Evolutionary conservation across 2,329 filamentous ascomycete genomes (phyloP).

Genomic region (Macrophomina pseudophaseolina): DNA sequence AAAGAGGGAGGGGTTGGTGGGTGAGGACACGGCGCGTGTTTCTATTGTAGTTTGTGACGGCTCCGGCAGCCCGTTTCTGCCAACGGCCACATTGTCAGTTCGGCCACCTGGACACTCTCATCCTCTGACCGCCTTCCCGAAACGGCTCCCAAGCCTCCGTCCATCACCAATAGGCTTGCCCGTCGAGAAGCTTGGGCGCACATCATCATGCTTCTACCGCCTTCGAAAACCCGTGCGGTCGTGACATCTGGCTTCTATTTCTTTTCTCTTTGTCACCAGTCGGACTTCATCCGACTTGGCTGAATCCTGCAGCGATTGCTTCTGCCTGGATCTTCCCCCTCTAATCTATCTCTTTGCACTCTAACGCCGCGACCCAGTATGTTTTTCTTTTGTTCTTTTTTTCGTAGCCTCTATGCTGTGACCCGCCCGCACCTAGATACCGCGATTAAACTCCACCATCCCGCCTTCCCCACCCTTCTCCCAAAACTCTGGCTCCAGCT

Average conservation of each 20-base stretch:
- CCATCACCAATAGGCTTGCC: constrained; percentile 9
- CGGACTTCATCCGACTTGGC: constrained; percentile 11
- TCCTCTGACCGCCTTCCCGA: constrained; percentile 5
- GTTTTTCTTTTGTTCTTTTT: background rate
- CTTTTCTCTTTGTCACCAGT: constrained; percentile 11
- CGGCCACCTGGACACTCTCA: constrained; percentile 12
- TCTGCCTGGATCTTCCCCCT: background rate
- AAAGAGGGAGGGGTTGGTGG: background rate
- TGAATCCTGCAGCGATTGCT: background rate
- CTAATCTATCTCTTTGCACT: background rate
- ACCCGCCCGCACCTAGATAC: constrained; percentile 63
- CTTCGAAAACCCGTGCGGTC: constrained; percentile 19
- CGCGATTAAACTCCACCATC: constrained; percentile 94
- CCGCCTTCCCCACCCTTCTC: constrained; percentile 77
- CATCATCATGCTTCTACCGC: constrained; percentile 20
- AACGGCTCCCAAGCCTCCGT: background rate
- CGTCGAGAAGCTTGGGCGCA: constrained; percentile 16
- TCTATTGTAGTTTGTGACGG: background rate
- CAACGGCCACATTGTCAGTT: constrained; percentile 26
- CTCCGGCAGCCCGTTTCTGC: constrained; percentile 17
- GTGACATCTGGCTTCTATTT: constrained; percentile 21
- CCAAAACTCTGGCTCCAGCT: constrained; percentile 85
- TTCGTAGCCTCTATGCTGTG: background rate
- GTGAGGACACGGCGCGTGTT: constrained; percentile 7
- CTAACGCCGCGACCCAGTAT: background rate